Conservation (phyloP, 2,329 filamentous ascomycete species). For the Kalaharituber pfeilii region DNA sequence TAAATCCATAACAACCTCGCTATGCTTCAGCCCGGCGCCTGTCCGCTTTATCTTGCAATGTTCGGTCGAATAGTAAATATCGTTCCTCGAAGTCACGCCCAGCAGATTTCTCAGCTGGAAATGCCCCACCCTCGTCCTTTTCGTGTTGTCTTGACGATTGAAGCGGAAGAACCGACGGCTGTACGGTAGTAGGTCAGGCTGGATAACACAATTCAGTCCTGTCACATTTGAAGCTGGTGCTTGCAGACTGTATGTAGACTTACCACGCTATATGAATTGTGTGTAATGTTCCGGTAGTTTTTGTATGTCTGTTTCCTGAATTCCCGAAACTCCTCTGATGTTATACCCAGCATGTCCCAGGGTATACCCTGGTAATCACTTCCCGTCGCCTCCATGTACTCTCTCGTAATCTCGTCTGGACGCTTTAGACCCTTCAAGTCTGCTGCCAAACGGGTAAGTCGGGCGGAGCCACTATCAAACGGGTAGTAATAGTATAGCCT, state of each 20-base stretch:
- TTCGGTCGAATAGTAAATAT: conserved; percentile 36
- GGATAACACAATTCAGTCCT: too few relatives aligned
- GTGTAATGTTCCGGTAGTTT: conserved; percentile 21
- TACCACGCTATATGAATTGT: conserved; percentile 15
- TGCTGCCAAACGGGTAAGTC: background rate
- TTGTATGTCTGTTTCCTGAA: conserved; percentile 18
- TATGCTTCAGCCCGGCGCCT: conserved; percentile 18
- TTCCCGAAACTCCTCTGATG: conserved; percentile 13
- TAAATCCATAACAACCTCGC: conserved; percentile 16
- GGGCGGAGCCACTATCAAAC: conserved; percentile 2
- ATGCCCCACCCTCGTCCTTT: conserved; percentile 41
- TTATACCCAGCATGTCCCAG: conserved; percentile 19
- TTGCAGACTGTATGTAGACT: conserved; percentile 11
- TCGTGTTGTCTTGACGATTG: conserved; percentile 38
- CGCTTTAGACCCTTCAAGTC: background rate
- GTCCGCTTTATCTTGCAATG: conserved; percentile 18
- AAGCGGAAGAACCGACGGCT: conserved; percentile 38
- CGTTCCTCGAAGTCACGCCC: conserved; percentile 38
- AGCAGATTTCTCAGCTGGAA: conserved; percentile 49
- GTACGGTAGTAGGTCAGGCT: conserved; percentile 9
- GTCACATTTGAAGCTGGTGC: background rate
- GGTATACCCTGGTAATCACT: conserved; percentile 21
- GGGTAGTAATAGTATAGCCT: conserved; percentile 10
- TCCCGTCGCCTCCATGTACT: conserved; percentile 16
- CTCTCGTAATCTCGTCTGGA: conserved; percentile 16